Conservation (phyloP, 306 rosid species). For the Fagus sylvatica region DNA sequence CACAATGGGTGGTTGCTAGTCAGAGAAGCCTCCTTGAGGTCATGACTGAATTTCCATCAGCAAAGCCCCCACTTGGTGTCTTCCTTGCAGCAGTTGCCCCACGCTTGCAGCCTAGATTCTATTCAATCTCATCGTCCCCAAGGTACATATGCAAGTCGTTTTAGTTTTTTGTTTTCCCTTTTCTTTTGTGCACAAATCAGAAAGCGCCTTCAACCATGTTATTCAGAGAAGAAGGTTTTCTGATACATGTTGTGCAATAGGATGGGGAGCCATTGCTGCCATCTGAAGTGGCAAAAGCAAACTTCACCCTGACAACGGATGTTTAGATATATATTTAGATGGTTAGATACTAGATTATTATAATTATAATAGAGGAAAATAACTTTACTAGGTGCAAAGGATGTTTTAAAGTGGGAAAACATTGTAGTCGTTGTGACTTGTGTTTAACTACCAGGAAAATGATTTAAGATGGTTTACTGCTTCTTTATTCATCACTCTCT, state of each 20-base stretch:
- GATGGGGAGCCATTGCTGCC: neutral
- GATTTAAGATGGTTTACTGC: neutral
- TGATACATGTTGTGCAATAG: neutral
- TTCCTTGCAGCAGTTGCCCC: constrained; percentile 94
- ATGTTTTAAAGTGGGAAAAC: neutral
- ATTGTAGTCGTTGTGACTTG: neutral
- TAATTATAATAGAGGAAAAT: neutral
- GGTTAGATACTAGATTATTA: neutral
- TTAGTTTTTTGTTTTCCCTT: neutral
- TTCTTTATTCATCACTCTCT: neutral
- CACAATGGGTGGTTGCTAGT: constrained; percentile 75
- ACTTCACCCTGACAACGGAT: neutral
- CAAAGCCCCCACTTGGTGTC: constrained; percentile 89
- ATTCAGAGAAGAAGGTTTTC: neutral
- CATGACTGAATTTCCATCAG: constrained; percentile 87
- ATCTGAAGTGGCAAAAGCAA: neutral
- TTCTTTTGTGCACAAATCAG: neutral
- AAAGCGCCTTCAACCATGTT: neutral
- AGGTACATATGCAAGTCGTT: constrained; percentile 35
- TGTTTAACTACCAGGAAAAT: neutral
- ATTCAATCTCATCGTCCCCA: constrained; percentile 96
- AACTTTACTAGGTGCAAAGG: neutral
- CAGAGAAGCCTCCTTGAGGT: constrained; percentile 98
- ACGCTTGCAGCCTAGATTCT: constrained; percentile 90
- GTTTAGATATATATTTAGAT: neutral